A percentile compares a stretch with the other conserved stretches of the same genome.
phyloP scores from a whole-genome alignment of 495 filamentous ascomycete genomes.

The Talaromyces liani region DNA sequence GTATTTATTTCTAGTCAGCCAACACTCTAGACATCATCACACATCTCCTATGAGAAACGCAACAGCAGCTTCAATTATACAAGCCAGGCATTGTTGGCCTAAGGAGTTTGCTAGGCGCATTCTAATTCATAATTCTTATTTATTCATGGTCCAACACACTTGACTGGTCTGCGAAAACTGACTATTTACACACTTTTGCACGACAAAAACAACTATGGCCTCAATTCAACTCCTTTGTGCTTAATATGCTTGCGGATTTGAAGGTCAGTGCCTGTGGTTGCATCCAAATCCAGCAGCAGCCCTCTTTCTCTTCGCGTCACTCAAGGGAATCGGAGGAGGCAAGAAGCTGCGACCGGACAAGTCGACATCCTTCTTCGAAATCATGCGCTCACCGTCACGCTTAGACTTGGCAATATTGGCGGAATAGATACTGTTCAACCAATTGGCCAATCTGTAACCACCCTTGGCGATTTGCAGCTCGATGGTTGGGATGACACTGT shows the following conservation, averaged over 20 bases:
- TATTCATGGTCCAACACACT: neutral
- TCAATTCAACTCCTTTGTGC: neutral
- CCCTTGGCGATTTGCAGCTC: slow-evolving; percentile 69
- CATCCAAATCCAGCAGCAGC: neutral
- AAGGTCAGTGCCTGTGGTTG: neutral
- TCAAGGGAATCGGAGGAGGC: neutral
- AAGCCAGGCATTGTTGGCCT: no score
- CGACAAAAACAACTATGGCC: neutral
- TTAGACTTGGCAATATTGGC: neutral
- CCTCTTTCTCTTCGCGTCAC: neutral
- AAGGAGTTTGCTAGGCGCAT: neutral
- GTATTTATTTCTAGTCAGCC: neutral
- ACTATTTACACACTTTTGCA: neutral
- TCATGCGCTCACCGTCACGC: neutral
- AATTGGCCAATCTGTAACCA: slow-evolving; percentile 61
- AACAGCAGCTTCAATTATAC: no score
- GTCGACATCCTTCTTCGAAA: neutral
- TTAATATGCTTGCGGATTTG: neutral
- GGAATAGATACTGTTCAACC: slow-evolving; percentile 45
- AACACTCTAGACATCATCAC: neutral
- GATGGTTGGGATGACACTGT: slow-evolving; percentile 53
- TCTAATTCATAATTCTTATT: neutral
- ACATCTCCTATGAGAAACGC: no score
- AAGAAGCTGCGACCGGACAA: neutral
- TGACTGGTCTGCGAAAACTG: neutral